phyloP scores from a whole-genome alignment of 2,329 filamentous ascomycete species.

The Curvularia sp. region DNA sequence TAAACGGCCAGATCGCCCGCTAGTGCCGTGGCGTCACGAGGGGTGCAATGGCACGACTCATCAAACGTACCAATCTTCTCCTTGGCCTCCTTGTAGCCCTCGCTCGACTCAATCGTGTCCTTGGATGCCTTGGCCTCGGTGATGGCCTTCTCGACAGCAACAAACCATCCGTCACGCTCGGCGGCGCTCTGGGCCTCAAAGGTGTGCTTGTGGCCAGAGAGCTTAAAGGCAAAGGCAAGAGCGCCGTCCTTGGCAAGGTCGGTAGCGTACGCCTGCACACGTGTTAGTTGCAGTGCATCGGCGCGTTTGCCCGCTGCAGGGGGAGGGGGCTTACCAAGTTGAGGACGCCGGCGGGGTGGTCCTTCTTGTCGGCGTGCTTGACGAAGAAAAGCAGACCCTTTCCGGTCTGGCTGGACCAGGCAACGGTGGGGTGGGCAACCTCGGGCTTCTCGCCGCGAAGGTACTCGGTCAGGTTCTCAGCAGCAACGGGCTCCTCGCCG shows the following conservation, averaged over 20 bases:
- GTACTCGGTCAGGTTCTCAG: slow-evolving; percentile 77
- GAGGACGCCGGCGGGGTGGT: slow-evolving; percentile 79
- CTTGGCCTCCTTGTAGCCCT: slow-evolving; percentile 86
- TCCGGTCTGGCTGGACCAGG: slow-evolving; percentile 92
- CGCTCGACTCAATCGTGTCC: slow-evolving; percentile 74
- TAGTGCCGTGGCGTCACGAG: slow-evolving; percentile 33
- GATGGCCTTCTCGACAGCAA: slow-evolving; percentile 66
- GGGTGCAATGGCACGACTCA: slow-evolving; percentile 15
- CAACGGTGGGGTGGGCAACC: slow-evolving; percentile 77
- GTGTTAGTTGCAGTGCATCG: slow-evolving; percentile 43
- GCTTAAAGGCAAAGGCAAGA: slow-evolving; percentile 84
- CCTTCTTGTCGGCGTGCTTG: slow-evolving; percentile 84
- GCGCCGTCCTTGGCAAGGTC: slow-evolving; percentile 79
- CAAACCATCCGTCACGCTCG: slow-evolving; percentile 93
- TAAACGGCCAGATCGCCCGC: slow-evolving; percentile 42
- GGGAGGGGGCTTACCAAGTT: slow-evolving; percentile 71
- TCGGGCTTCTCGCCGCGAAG: slow-evolving; percentile 87
- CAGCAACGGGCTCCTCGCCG: slow-evolving; percentile 71
- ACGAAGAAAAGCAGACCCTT: slow-evolving; percentile 94
- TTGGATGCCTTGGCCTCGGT: slow-evolving; percentile 81
- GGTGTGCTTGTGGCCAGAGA: slow-evolving; percentile 87
- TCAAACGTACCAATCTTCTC: slow-evolving; percentile 69
- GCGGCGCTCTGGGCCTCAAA: slow-evolving; percentile 78
- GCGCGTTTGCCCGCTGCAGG: neutral
- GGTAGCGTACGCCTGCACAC: slow-evolving; percentile 65